Percentiles rank a stretch among this genome's conserved stretches.
Evolutionary conservation across 2,329 filamentous ascomycete genomes (phyloP).

Genomic region (Dendryphion nanum): DNA sequence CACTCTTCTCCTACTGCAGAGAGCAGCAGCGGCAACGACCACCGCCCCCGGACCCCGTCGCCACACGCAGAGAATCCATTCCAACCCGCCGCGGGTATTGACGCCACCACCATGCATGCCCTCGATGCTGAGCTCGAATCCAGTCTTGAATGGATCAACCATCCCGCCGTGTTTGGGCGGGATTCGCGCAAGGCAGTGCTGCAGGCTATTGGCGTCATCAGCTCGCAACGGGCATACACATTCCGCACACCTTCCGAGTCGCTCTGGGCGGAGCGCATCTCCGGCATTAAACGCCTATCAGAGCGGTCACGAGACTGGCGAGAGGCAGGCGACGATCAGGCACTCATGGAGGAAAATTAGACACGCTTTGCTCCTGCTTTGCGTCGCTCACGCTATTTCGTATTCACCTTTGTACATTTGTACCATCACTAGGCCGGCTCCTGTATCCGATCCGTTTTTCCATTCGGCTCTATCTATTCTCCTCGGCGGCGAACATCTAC

Average conservation of each 20-base stretch:
- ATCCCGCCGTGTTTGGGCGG: constrained; percentile 89
- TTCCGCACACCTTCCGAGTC: constrained; percentile 87
- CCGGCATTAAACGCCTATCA: constrained; percentile 76
- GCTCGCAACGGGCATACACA: constrained; percentile 88
- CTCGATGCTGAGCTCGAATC: constrained; percentile 89
- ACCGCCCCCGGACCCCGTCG: constrained; percentile 39
- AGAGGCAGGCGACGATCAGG: constrained; percentile 72
- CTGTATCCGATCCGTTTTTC: background rate
- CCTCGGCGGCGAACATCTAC: too few species aligned
- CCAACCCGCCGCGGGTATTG: constrained; percentile 71
- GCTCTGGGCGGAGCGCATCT: constrained; percentile 81
- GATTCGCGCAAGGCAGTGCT: constrained; percentile 94
- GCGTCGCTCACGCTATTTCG: background rate
- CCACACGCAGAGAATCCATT: constrained; percentile 48
- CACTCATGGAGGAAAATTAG: constrained; percentile 55
- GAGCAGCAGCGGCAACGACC: constrained; percentile 31
- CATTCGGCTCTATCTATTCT: too few species aligned
- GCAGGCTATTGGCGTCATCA: constrained; percentile 95
- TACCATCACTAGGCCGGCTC: background rate
- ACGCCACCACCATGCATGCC: constrained; percentile 75
- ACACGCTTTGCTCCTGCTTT: background rate
- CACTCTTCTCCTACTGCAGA: constrained; percentile 39
- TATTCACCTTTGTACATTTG: background rate
- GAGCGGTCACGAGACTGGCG: constrained; percentile 89
- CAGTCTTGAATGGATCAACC: constrained; percentile 94